A percentile compares a stretch with the other conserved stretches of the same genome.
These are phyloP conservation scores for Alternaria rosae DNA, from an alignment of 2,329 filamentous ascomycete genomes.

Conservation along the genomic window DNA sequence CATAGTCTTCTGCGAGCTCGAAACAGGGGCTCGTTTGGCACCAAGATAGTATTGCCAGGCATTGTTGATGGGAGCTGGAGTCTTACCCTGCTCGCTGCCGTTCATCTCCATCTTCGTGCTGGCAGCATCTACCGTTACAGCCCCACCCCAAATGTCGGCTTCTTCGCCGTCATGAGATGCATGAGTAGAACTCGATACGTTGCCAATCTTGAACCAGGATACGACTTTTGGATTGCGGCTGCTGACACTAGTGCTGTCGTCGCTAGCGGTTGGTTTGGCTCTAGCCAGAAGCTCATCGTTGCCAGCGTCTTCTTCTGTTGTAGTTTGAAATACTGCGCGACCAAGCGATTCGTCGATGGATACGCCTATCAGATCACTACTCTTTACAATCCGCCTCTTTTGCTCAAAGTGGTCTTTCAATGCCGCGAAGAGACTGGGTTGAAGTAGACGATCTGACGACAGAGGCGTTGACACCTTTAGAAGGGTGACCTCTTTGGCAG, in stretches of 20 bases:
- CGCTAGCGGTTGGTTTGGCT: constrained; percentile 46
- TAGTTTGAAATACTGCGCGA: constrained; percentile 76
- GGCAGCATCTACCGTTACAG: constrained; percentile 84
- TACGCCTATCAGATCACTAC: constrained; percentile 87
- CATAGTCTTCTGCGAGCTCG: constrained; percentile 65
- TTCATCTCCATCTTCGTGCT: constrained; percentile 91
- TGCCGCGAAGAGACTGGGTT: constrained; percentile 84
- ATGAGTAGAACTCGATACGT: constrained; percentile 58
- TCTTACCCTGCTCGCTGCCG: constrained; percentile 81
- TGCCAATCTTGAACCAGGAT: constrained; percentile 92
- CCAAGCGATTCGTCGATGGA: constrained; percentile 87
- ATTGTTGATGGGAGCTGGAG: constrained; percentile 78
- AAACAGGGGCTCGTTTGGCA: constrained; percentile 69
- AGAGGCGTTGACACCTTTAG: constrained; percentile 88
- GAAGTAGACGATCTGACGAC: constrained; percentile 83
- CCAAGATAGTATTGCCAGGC: constrained; percentile 92
- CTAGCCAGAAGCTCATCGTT: constrained; percentile 62
- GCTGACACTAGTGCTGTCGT: constrained; percentile 18
- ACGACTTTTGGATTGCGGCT: constrained; percentile 56
- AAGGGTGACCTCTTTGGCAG: constrained; percentile 81
- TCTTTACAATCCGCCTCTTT: constrained; percentile 81
- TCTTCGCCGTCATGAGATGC: constrained; percentile 66
- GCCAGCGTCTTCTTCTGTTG: constrained; percentile 73
- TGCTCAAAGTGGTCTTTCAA: constrained; percentile 89
- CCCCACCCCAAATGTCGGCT: constrained; percentile 81